A percentile compares a stretch with the other conserved stretches of the same genome.
phyloP scores from a whole-genome alignment of 2,329 filamentous ascomycete genomes.

The Pseudogymnoascus sp. region DNA sequence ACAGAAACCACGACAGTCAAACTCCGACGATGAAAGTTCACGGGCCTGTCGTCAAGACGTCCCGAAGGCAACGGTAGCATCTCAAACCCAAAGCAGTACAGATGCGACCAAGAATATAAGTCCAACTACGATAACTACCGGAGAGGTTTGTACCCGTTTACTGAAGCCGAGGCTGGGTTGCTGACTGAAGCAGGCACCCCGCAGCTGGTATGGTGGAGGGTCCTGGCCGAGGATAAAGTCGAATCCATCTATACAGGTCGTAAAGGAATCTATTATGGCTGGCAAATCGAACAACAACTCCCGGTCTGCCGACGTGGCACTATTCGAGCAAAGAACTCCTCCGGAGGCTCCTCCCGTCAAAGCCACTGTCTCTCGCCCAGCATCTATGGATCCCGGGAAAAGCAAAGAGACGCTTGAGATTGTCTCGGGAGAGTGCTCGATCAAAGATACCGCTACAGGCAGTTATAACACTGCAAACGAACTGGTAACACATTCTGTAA shows the following conservation, averaged over 20 bases:
- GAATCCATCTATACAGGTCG: conserved; percentile 50
- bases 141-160: not conserved
- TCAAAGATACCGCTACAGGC: not conserved
- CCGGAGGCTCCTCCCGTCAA: not conserved
- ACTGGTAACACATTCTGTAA: not conserved
- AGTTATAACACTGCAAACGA: not conserved
- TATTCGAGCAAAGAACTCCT: conserved; percentile 22
- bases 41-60: not conserved
- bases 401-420: conserved; percentile 26
- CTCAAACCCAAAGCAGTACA: not conserved
- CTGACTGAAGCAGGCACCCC: not conserved
- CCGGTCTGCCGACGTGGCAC: conserved; percentile 21
- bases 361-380: conserved; percentile 18
- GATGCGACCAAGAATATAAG: not conserved
- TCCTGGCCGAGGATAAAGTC: conserved; percentile 51
- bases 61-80: not conserved
- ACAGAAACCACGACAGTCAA: conserved; percentile 5
- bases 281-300: conserved; percentile 28
- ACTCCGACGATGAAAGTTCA: not conserved
- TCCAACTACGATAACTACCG: not conserved
- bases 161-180: not conserved
- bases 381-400: conserved; percentile 27
- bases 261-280: conserved; percentile 52
- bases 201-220: conserved; percentile 50
- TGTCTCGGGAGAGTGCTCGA: not conserved